phyloP scores from a whole-genome alignment of 1,284 basidiomycete species.

The Apiotrichum gracile region DNA sequence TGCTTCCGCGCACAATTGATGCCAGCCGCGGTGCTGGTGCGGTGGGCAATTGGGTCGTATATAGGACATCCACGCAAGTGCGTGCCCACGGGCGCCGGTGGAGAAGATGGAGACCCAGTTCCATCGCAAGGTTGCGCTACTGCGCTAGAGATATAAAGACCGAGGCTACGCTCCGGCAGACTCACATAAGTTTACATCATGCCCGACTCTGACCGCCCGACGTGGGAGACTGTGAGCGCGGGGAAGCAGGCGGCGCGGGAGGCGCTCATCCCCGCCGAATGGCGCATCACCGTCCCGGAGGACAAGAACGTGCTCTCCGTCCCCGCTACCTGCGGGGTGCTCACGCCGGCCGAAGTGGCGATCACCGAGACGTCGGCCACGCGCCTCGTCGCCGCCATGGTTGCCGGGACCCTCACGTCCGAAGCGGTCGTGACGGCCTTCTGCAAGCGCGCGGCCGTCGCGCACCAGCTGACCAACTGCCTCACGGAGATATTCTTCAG shows the following conservation, averaged over 20 bases:
- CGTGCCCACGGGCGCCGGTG: too few relatives aligned
- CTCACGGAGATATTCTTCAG: slow-evolving; percentile 47
- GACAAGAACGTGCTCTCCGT: slow-evolving; percentile 53
- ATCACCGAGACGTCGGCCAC: slow-evolving; percentile 55
- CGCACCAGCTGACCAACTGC: slow-evolving; percentile 61
- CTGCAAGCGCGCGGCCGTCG: slow-evolving; percentile 69
- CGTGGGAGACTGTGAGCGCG: slow-evolving; percentile 53
- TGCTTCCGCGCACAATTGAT: too few relatives aligned
- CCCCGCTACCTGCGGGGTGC: slow-evolving; percentile 57
- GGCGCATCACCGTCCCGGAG: slow-evolving; percentile 40
- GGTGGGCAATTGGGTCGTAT: too few relatives aligned
- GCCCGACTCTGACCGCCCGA: background rate
- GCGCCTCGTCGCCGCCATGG: slow-evolving; percentile 24
- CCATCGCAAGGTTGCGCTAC: too few relatives aligned
- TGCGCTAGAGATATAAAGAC: too few relatives aligned
- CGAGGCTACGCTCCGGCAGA: too few relatives aligned
- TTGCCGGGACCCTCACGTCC: slow-evolving; percentile 14
- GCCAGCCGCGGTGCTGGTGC: too few relatives aligned
- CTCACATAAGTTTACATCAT: too few relatives aligned
- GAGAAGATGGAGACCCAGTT: too few relatives aligned
- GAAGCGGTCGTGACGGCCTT: slow-evolving; percentile 50
- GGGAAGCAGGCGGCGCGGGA: slow-evolving; percentile 53
- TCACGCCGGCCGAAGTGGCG: slow-evolving; percentile 57
- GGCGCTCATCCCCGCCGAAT: slow-evolving; percentile 56
- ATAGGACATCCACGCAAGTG: too few relatives aligned